Evolutionary conservation across 805 yeast species (phyloP).

Genomic region (Wickerhamiella dianesei): DNA sequence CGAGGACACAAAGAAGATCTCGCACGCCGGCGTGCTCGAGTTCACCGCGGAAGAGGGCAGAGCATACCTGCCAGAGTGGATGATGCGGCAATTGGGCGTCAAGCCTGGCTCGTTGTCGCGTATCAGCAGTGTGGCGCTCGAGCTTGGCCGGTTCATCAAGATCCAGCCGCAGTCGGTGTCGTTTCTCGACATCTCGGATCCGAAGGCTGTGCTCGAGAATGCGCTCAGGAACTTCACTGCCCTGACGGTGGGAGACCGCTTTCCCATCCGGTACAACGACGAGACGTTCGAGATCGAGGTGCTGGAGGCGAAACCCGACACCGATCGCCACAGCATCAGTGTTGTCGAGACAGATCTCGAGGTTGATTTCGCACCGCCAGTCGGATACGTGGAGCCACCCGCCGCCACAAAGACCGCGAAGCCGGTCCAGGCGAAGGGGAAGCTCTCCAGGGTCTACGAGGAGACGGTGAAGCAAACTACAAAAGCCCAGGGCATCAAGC

Average conservation of each 20-base stretch:
- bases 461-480: conserved; percentile 1
- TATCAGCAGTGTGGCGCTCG: conserved; percentile 58
- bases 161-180: conserved; percentile 92
- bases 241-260: conserved; percentile 66
- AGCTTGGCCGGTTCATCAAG: conserved; percentile 78
- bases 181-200: conserved; percentile 85
- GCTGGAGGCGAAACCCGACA: conserved; percentile 74
- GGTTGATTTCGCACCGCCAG: conserved; percentile 98
- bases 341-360: conserved; percentile 94
- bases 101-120: conserved; percentile 73
- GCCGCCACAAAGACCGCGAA: neutral
- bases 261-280: conserved; percentile 75
- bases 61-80: conserved; percentile 91
- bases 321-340: conserved; percentile 55
- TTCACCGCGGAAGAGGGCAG: conserved; percentile 97
- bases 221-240: conserved; percentile 84
- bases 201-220: conserved; percentile 90
- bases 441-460: conserved; percentile 6
- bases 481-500: conserved; percentile 9
- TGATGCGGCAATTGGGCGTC: conserved; percentile 63
- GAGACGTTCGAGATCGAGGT: conserved; percentile 67
- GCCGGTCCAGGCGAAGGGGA: conserved; percentile 1
- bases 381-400: conserved; percentile 92
- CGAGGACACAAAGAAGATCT: conserved; percentile 43
- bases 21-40: conserved; percentile 92